These are phyloP conservation scores for Dalbergia oliveri DNA, from an alignment of 306 rosid species.

Conservation along the genomic window DNA sequence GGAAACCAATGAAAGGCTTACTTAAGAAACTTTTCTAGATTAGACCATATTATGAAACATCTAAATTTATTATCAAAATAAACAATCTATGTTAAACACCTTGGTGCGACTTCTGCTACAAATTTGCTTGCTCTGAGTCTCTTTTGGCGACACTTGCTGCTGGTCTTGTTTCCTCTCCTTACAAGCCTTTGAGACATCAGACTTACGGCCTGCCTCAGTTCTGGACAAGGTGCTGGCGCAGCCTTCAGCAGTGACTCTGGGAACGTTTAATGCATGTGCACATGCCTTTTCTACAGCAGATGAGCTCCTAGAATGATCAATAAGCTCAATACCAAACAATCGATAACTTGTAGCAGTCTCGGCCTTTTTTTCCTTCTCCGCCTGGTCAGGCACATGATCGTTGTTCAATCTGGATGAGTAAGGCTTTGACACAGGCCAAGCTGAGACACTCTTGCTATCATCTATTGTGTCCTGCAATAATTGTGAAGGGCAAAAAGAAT, in stretches of 20 bases:
- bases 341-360: slow-evolving; percentile 69
- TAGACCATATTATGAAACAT: not conserved
- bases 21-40: slow-evolving; percentile 44
- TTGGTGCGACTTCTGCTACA: slow-evolving; percentile 87
- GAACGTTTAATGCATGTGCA: slow-evolving; percentile 39
- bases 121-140: slow-evolving; percentile 69
- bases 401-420: slow-evolving; percentile 52
- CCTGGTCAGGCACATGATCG: slow-evolving; percentile 57
- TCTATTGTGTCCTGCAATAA: slow-evolving; percentile 65
- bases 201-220: slow-evolving; percentile 63
- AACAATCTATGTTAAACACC: slow-evolving; percentile 54
- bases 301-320: slow-evolving; percentile 54
- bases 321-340: slow-evolving; percentile 80
- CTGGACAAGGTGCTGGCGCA: slow-evolving; percentile 53
- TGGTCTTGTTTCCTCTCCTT: slow-evolving; percentile 60
- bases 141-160: slow-evolving; percentile 59
- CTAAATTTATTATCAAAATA: not conserved
- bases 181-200: slow-evolving; percentile 60
- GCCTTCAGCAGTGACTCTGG: slow-evolving; percentile 53
- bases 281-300: slow-evolving; percentile 51
- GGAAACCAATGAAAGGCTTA: slow-evolving; percentile 16
- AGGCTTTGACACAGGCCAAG: slow-evolving; percentile 61
- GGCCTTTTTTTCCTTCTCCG: slow-evolving; percentile 67
- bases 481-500: slow-evolving; percentile 57
- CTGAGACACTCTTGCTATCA: slow-evolving; percentile 64